Evolutionary conservation across 2,329 filamentous ascomycete species (phyloP).

Genomic region (Colletotrichum sp.): DNA sequence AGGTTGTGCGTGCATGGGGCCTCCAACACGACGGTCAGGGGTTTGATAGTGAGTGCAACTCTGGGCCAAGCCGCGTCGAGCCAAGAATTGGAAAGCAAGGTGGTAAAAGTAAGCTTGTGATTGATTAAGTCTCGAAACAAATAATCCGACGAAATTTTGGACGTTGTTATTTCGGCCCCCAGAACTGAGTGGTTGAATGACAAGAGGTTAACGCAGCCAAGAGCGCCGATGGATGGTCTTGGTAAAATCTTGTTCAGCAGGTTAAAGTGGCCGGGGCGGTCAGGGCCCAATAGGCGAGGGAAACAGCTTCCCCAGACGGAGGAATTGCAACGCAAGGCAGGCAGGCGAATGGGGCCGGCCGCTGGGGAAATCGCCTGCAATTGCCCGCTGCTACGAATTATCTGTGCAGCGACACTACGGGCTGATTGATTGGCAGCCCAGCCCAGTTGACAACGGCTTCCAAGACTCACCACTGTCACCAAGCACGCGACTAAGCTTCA

Average conservation of each 20-base stretch:
- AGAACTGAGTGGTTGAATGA: neutral
- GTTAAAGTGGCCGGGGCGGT: neutral
- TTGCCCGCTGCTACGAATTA: neutral
- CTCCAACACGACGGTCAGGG: neutral
- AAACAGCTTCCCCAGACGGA: slow-evolving; percentile 1
- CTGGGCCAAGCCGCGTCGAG: neutral
- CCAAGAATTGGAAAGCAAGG: neutral
- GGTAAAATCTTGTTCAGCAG: slow-evolving; percentile 4
- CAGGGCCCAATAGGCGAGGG: neutral
- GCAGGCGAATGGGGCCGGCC: neutral
- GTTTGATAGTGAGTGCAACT: neutral
- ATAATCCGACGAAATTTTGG: neutral
- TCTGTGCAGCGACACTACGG: neutral
- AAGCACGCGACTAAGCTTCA: neutral
- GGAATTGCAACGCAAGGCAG: neutral
- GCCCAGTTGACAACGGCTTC: neutral
- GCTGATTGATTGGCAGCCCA: neutral
- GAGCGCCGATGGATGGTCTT: slow-evolving; percentile 7
- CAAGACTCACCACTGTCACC: neutral
- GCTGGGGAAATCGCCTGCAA: neutral
- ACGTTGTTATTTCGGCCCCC: neutral
- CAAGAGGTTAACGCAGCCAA: slow-evolving; percentile 5
- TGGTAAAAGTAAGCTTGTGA: slow-evolving; percentile 5
- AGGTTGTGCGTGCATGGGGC: neutral
- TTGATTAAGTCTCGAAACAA: neutral